Percentiles rank a stretch among this genome's conserved stretches.
Evolutionary conservation across 176 grass and related monocot species (phyloP).

Genomic region (Eremochloa ophiuroides): DNA sequence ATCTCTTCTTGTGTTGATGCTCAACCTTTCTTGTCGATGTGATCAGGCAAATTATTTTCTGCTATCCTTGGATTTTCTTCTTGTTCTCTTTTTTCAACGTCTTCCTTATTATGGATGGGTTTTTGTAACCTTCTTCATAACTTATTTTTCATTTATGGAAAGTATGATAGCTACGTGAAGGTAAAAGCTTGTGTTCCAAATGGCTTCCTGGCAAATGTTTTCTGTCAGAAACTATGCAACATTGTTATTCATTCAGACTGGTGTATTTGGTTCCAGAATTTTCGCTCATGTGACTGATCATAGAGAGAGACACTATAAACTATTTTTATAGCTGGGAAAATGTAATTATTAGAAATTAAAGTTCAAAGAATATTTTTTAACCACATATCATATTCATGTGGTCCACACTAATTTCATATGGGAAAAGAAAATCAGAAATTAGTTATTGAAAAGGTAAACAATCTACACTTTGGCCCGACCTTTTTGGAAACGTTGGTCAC

Average conservation of each 20-base stretch:
- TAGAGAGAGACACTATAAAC: not conserved
- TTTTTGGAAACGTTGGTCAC: too few species aligned
- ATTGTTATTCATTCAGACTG: not conserved
- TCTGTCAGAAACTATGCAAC: not conserved
- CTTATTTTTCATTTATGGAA: not conserved
- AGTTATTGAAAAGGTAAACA: too few species aligned
- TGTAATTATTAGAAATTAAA: not conserved
- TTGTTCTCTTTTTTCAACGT: not conserved
- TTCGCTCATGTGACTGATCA: not conserved
- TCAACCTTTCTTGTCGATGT: not conserved
- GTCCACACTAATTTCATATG: too few species aligned
- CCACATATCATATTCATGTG: too few species aligned
- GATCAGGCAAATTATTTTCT: not conserved
- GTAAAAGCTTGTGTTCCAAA: not conserved
- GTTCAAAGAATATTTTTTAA: not conserved
- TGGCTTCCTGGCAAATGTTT: not conserved
- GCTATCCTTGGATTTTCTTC: conserved; percentile 4
- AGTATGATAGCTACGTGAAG: not conserved
- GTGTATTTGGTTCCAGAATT: not conserved
- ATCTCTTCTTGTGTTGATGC: not conserved
- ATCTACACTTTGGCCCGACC: too few species aligned
- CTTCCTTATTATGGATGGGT: not conserved
- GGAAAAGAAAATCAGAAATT: too few species aligned
- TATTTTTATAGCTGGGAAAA: not conserved
- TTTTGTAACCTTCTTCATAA: conserved; percentile 5